Percentiles rank a stretch among this genome's conserved stretches.
Evolutionary conservation across 352 stramenopile genomes (phyloP).

Genomic region (Phytophthora chlamydospora): DNA sequence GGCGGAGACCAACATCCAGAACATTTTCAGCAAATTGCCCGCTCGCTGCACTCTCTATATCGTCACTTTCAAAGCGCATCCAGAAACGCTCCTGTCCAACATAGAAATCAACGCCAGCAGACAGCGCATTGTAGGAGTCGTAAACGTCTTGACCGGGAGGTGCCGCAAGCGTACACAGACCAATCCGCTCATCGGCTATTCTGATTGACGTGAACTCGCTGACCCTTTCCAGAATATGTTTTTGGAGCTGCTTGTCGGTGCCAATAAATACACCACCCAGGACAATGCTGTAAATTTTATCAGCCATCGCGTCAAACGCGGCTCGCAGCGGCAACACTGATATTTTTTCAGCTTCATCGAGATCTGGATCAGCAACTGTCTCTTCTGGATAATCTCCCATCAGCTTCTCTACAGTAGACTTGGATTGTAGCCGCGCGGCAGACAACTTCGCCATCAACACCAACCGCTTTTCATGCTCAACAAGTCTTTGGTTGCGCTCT

Average conservation of each 20-base stretch:
- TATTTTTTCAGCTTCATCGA: slow-evolving; percentile 1
- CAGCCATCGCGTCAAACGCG: slow-evolving; percentile 30
- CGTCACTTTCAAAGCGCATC: slow-evolving; percentile 54
- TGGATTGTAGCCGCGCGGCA: slow-evolving; percentile 54
- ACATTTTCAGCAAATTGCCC: slow-evolving; percentile 25
- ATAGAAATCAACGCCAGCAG: slow-evolving; percentile 39
- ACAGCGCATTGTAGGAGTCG: slow-evolving; percentile 49
- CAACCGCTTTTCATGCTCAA: slow-evolving; percentile 62
- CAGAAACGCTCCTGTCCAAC: slow-evolving; percentile 41
- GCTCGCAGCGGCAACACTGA: slow-evolving; percentile 16
- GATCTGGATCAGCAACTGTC: not conserved
- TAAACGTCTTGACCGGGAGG: slow-evolving; percentile 34
- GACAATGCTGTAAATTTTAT: slow-evolving; percentile 55
- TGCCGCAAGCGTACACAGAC: slow-evolving; percentile 53
- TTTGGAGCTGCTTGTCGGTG: slow-evolving; percentile 24
- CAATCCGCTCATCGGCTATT: slow-evolving; percentile 44
- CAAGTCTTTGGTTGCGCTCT: slow-evolving; percentile 49
- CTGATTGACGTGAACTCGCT: slow-evolving; percentile 40
- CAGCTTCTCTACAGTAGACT: slow-evolving; percentile 44
- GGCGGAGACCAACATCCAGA: slow-evolving; percentile 26
- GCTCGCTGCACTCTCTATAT: slow-evolving; percentile 42
- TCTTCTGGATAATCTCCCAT: slow-evolving; percentile 31
- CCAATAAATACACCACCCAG: slow-evolving; percentile 37
- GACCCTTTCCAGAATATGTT: slow-evolving; percentile 36
- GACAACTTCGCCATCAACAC: slow-evolving; percentile 42